Percentiles rank a stretch among this genome's conserved stretches.
Conservation (phyloP, 495 filamentous ascomycete species). For the Polyplosphaeria fusca region DNA sequence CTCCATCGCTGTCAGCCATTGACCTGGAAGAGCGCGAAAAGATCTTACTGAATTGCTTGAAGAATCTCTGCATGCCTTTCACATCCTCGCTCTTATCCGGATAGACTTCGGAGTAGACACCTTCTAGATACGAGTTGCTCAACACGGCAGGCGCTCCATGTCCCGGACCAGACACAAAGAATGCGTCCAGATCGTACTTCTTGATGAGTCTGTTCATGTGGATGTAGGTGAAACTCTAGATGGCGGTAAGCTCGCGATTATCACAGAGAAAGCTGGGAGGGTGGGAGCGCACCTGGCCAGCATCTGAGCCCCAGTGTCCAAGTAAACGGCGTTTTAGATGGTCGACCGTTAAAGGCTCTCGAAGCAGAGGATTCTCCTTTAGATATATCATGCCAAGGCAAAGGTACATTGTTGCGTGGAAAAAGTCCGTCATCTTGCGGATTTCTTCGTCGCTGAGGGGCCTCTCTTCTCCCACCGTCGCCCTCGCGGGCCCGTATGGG, state of each 20-base stretch:
- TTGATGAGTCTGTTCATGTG: slow-evolving; percentile 75
- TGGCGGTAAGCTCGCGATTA: too few relatives aligned
- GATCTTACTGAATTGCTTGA: slow-evolving; percentile 76
- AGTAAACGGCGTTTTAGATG: slow-evolving; percentile 67
- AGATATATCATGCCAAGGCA: slow-evolving; percentile 75
- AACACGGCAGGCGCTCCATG: slow-evolving; percentile 69
- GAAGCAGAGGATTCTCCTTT: slow-evolving; percentile 62
- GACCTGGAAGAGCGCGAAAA: too few relatives aligned
- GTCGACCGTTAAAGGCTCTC: slow-evolving; percentile 57
- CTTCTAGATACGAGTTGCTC: slow-evolving; percentile 70
- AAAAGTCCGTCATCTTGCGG: slow-evolving; percentile 63
- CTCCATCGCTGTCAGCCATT: too few relatives aligned
- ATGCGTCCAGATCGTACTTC: slow-evolving; percentile 66
- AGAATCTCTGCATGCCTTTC: slow-evolving; percentile 64
- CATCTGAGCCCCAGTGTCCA: slow-evolving; percentile 71
- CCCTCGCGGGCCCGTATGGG: slow-evolving; percentile 62
- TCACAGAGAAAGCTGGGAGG: too few relatives aligned
- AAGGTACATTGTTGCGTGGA: slow-evolving; percentile 67
- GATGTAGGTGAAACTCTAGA: slow-evolving; percentile 66
- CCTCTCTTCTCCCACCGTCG: slow-evolving; percentile 53
- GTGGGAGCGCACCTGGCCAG: slow-evolving; percentile 46
- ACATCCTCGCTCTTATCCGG: slow-evolving; percentile 62
- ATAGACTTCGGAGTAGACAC: slow-evolving; percentile 70
- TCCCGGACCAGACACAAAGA: slow-evolving; percentile 69
- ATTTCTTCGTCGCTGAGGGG: slow-evolving; percentile 62